Conservation (phyloP, 2,329 filamentous ascomycete genomes). For the Plectosphaerella sp. region DNA sequence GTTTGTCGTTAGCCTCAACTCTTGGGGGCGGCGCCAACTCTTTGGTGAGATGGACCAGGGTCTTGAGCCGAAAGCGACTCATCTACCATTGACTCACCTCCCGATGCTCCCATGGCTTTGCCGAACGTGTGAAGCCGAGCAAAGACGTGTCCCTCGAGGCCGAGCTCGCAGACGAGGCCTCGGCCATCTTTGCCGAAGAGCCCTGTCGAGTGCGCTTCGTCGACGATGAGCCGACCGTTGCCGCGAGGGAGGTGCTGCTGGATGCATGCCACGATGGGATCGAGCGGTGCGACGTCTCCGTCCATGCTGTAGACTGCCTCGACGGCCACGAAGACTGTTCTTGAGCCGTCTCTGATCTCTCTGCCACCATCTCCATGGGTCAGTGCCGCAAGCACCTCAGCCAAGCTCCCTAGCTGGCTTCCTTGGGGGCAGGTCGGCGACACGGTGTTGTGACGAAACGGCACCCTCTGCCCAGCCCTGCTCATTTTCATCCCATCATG, state of each 20-base stretch:
- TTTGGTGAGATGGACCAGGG: neutral
- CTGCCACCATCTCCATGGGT: constrained; percentile 26
- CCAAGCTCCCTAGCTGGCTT: constrained; percentile 15
- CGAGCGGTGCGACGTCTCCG: constrained; percentile 65
- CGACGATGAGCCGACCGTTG: constrained; percentile 61
- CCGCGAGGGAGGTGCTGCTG: constrained; percentile 48
- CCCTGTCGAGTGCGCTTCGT: constrained; percentile 65
- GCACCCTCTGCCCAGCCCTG: constrained; percentile 40
- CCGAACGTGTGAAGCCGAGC: constrained; percentile 62
- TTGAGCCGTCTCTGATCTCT: constrained; percentile 26
- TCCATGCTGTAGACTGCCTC: constrained; percentile 82
- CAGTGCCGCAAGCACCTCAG: constrained; percentile 23
- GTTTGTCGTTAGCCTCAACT: constrained; percentile 6
- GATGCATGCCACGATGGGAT: constrained; percentile 53
- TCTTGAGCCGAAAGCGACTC: too few species aligned
- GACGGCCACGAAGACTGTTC: constrained; percentile 62
- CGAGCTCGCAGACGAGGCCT: constrained; percentile 54
- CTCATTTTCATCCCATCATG: constrained; percentile 72
- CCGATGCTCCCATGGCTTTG: constrained; percentile 63
- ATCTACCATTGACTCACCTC: constrained; percentile 45
- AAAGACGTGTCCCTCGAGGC: constrained; percentile 51
- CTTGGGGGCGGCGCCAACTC: neutral
- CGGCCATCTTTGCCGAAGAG: constrained; percentile 51
- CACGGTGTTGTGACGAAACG: constrained; percentile 57
- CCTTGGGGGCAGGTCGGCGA: neutral